Base-by-base conservation (phyloP, 805 yeast species). In the Jamesozyma hellenica region DNA sequence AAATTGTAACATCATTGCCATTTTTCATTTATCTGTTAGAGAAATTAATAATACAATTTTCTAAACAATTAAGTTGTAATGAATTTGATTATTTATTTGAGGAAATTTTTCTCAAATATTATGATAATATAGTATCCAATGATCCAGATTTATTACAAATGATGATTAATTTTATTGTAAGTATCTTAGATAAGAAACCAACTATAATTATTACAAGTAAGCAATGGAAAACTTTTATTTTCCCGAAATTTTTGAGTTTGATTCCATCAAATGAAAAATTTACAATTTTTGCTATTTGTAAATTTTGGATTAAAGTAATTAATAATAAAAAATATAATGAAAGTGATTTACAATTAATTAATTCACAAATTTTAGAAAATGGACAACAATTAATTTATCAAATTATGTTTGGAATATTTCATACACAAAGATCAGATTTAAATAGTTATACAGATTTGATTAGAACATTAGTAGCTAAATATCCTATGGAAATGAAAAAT, bases 141-240 rank as follows among this genome's bases (percentile, higher is more conserved):
- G 88, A 82, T 52, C 79, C 83, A 0, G 88, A 82, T 50, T 49
- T 76, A 29, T 49, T 74, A 13, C 78, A 76, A 47, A 53, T 72
- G 1, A 59, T 74, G 10, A 57, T 78, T 13, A 70, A 67, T n/a
- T 56, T 80, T 29, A 67, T 77, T 35, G 60, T 73, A 8, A 63
- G 75, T 0, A 55, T 77, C 1, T 42, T 78, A 13, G 74, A 71
- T 13, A 61, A 61, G 16, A 66, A 58, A 42, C 85, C 85, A 1
- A 52, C 66, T 0, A 60, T 75, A 28, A 51, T 77, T 2, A 42
- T 79, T 3, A 55, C 62, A 6, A 45, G 52, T 3, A 44, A 46
- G 13, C 47, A 47, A 19, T 55, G 55, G 58, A 44, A 36, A 36
- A 49, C 37, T 13, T 59, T 42, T 41, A 50, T 56, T 16, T 36